Evolutionary conservation across 352 stramenopile species (phyloP), one percentile per base, ranked within the genome.

Genomic region (Halophytophthora batemanensis): DNA sequence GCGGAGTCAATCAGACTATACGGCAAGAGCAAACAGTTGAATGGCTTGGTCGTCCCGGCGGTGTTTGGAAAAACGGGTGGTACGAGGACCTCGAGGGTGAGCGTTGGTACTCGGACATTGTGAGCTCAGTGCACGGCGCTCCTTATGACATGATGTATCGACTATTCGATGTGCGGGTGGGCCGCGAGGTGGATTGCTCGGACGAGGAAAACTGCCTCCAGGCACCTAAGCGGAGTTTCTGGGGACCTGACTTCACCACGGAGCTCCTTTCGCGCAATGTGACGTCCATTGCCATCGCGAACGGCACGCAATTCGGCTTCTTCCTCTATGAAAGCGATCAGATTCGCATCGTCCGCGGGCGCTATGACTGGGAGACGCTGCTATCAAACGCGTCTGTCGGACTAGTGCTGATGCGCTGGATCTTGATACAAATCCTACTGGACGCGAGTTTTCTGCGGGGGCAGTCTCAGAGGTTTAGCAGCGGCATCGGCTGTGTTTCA

Each of bases 301-400:
- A 65, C 37, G 62, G 35, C 10, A 53, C 48, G 8, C 56, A 46
- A 5, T 61, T 54, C 25, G 66, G 69, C 10, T 18, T 71, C 18
- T 79, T 67, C 34, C 18, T 53, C 0, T 74, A 58, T 6, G 53
- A 71, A 33, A 19, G 21, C 0, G 19, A 19, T 3, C 22, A 35
- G 12, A 34, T 18, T 0, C 23, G 18, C 5, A 45, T 45, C 8
- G 39, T 64, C 8, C 11, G 35, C 0, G 66, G 53, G 28, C 29
- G 57, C 0, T 80, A 71, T 35, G 55, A 67, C 34, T 64, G 70
- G 48, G 48, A 69, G 29, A 59, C 48, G 5, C 22, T 69, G 1
- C 61, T 81, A 3, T 53, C 66, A 4, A 77, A 75, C 44, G 12
- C 64, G 0, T 69, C 64, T 1, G 46, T 74, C 7, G 39, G 49